phyloP scores from a whole-genome alignment of 306 rosid genomes.

The Fagus crenata region DNA sequence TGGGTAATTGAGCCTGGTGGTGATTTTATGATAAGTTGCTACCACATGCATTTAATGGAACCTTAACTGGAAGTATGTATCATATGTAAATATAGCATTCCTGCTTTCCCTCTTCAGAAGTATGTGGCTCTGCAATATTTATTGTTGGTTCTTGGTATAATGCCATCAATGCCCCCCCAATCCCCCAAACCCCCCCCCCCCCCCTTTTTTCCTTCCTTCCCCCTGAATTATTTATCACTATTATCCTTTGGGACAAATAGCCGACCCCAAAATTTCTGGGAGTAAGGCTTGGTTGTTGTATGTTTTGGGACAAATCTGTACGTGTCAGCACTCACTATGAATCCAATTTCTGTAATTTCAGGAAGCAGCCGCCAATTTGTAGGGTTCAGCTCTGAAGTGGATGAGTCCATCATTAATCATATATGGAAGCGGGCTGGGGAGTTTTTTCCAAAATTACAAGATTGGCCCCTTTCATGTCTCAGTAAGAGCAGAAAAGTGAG shows the following conservation, averaged over 20 bases:
- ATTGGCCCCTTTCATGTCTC: constrained; percentile 54
- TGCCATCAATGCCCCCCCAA: too few relatives aligned
- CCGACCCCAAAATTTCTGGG: too few relatives aligned
- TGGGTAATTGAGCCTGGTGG: not conserved
- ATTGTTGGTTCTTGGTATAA: not conserved
- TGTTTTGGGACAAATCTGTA: not conserved
- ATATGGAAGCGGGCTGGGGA: constrained; percentile 80
- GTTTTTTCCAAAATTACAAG: constrained; percentile 71
- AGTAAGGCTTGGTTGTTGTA: too few relatives aligned
- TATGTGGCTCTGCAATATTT: not conserved
- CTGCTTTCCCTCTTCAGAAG: not conserved
- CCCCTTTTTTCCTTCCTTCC: not conserved
- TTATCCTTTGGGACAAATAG: not conserved
- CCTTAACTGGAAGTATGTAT: not conserved
- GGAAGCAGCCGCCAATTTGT: constrained; percentile 93
- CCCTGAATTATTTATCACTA: too few relatives aligned
- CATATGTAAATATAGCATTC: not conserved
- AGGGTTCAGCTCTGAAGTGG: constrained; percentile 70
- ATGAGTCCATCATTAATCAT: constrained; percentile 54
- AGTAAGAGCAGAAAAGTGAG: constrained; percentile 62
- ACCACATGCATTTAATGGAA: not conserved
- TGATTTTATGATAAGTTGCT: not conserved
- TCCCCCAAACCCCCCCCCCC: too few relatives aligned
- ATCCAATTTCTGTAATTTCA: constrained; percentile 21
- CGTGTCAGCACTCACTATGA: constrained; percentile 9